phyloP scores from a whole-genome alignment of 495 filamentous ascomycete genomes.

The Apodospora peruviana region DNA sequence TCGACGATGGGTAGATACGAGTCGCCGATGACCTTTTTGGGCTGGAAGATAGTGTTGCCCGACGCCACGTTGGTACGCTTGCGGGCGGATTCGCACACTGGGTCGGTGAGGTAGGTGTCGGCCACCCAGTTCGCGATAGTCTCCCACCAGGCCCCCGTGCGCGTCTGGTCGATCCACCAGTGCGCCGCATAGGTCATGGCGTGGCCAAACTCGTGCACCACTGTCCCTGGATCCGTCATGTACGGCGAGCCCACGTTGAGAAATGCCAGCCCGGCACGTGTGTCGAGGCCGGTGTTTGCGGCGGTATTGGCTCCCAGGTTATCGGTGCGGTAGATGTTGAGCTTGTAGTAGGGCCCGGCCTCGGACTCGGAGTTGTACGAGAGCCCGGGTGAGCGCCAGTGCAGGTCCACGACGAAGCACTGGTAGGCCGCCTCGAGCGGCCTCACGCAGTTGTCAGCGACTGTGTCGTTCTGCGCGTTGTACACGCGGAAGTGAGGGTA shows the following conservation, averaged over 20 bases:
- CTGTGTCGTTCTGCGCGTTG: constrained; percentile 18
- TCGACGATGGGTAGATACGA: constrained; percentile 41
- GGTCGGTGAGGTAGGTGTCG: constrained; percentile 37
- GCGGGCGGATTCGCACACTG: constrained; percentile 27
- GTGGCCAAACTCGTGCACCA: constrained; percentile 42
- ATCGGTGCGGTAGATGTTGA: constrained; percentile 38
- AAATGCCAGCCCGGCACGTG: constrained; percentile 27
- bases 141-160: constrained; percentile 45
- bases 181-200: constrained; percentile 35
- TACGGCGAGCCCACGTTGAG: constrained; percentile 37
- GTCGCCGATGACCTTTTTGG: constrained; percentile 37
- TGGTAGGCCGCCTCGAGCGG: constrained; percentile 38
- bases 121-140: constrained; percentile 41
- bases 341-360: constrained; percentile 36
- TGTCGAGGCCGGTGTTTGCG: constrained; percentile 33
- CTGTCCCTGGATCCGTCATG: constrained; percentile 31
- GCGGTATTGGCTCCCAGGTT: constrained; percentile 32
- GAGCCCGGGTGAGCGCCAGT: constrained; percentile 38
- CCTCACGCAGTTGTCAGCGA: constrained; percentile 25
- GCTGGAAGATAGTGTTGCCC: constrained; percentile 34
- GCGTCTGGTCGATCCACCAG: constrained; percentile 37
- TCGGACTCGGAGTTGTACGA: constrained; percentile 30
- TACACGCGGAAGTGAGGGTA: constrained; percentile 43
- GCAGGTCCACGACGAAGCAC: constrained; percentile 36
- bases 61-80: constrained; percentile 21